Conservation (phyloP, 2,329 filamentous ascomycete species). For the Cyanodermella asteris region DNA sequence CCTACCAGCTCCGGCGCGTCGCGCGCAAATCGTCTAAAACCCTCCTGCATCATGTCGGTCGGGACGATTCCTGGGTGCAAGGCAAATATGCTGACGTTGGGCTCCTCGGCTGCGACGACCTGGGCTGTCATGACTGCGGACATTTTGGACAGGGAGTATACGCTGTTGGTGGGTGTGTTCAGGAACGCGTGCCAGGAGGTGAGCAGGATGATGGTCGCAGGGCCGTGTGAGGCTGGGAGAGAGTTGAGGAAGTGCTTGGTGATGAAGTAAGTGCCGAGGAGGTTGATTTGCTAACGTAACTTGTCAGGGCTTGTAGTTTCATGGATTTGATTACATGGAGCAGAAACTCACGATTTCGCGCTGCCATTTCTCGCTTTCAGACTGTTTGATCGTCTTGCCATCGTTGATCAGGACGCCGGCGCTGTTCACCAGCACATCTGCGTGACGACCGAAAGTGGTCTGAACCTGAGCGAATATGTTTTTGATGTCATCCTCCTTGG, state of each 20-base stretch:
- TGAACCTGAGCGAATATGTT: not conserved
- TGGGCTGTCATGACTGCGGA: slow-evolving; percentile 1
- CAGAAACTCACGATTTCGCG: no score
- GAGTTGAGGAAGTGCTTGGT: slow-evolving; percentile 1
- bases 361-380: no score
- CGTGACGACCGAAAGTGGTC: slow-evolving; percentile 3
- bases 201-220: slow-evolving; percentile 1
- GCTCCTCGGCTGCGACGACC: slow-evolving; percentile 3
- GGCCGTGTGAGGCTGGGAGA: not conserved
- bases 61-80: slow-evolving; percentile 4
- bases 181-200: not conserved
- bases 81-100: slow-evolving; percentile 1
- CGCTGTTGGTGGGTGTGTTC: not conserved
- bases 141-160: slow-evolving; percentile 3
- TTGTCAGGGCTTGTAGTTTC: no score
- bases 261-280: slow-evolving; percentile 7
- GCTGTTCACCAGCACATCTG: slow-evolving; percentile 11
- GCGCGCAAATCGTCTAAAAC: no score
- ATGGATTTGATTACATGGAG: no score
- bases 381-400: no score
- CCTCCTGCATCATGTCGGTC: slow-evolving; percentile 4
- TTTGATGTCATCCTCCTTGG: slow-evolving; percentile 1
- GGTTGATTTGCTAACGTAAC: no score
- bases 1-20: no score
- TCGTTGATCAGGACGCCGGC: slow-evolving; percentile 7